Conservation (phyloP, 2,329 filamentous ascomycete species). For the Metarhizium guizhouense region DNA sequence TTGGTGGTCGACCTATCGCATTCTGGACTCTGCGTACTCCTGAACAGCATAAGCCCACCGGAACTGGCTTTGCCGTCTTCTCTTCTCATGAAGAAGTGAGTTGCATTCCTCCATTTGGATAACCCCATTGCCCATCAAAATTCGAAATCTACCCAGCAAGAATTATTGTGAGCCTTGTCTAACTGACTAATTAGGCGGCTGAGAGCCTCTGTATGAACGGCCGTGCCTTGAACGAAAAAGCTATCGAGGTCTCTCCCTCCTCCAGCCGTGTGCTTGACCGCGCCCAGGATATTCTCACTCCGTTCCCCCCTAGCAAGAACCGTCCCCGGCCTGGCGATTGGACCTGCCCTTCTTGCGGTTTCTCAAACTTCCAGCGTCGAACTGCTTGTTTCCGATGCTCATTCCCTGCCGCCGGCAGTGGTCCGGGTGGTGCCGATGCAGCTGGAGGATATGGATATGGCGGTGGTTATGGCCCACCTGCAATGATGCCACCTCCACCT, state of each 20-base stretch:
- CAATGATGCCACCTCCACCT: conserved; percentile 71
- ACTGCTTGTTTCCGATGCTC: conserved; percentile 99
- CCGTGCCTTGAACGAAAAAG: conserved; percentile 94
- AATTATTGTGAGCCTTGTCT: not conserved
- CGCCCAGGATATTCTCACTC: conserved; percentile 89
- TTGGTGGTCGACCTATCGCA: conserved; percentile 91
- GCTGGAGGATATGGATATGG: conserved; percentile 56
- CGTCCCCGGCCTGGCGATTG: conserved; percentile 93
- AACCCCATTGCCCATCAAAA: not conserved
- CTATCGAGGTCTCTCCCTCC: conserved; percentile 95
- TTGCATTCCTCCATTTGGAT: conserved; percentile 10
- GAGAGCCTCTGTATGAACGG: conserved; percentile 99
- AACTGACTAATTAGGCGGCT: conserved; percentile 56
- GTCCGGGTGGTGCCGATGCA: conserved; percentile 55
- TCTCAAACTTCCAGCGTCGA: conserved; percentile 98
- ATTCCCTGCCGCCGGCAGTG: conserved; percentile 86
- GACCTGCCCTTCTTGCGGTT: conserved; percentile 97
- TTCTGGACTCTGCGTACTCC: conserved; percentile 98
- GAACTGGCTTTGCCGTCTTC: conserved; percentile 95
- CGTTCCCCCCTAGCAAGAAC: conserved; percentile 98
- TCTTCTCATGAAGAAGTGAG: conserved; percentile 97
- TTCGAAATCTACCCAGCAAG: not conserved
- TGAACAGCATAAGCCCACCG: conserved; percentile 98
- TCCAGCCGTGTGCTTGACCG: conserved; percentile 95
- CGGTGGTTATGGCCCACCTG: conserved; percentile 55